These are phyloP conservation scores for Pichia phayaonensis DNA, from an alignment of 805 yeast species.

Conservation along the genomic window DNA sequence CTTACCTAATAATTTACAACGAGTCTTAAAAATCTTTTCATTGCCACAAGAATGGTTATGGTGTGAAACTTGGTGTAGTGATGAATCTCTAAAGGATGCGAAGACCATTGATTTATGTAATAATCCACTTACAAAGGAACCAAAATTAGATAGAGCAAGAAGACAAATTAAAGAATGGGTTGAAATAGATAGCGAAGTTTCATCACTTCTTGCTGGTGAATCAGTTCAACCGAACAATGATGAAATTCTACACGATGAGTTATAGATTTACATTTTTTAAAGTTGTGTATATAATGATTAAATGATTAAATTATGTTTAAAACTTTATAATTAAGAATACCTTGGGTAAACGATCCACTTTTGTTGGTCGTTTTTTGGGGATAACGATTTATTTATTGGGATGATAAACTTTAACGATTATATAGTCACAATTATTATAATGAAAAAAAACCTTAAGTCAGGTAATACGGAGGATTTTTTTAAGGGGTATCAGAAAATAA, in stretches of 20 bases:
- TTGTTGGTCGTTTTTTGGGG: no score
- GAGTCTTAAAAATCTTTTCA: constrained; percentile 56
- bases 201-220: constrained; percentile 15
- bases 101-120: constrained; percentile 79
- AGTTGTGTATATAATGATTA: background rate
- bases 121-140: constrained; percentile 76
- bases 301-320: no score
- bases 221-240: background rate
- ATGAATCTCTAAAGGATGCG: constrained; percentile 50
- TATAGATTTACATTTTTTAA: background rate
- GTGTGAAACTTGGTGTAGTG: constrained; percentile 92
- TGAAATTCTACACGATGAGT: constrained; percentile 4
- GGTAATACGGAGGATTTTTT: no score
- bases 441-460: no score
- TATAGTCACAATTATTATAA: no score
- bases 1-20: constrained; percentile 81
- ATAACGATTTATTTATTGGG: no score
- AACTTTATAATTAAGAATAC: background rate
- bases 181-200: constrained; percentile 51
- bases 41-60: constrained; percentile 82
- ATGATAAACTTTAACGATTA: no score
- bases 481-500: no score
- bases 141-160: constrained; percentile 66
- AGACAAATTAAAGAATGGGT: constrained; percentile 77
- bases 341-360: no score